Evolutionary conservation across 1,284 basidiomycete genomes (phyloP).

Genomic region (Melampsora occidentalis): DNA sequence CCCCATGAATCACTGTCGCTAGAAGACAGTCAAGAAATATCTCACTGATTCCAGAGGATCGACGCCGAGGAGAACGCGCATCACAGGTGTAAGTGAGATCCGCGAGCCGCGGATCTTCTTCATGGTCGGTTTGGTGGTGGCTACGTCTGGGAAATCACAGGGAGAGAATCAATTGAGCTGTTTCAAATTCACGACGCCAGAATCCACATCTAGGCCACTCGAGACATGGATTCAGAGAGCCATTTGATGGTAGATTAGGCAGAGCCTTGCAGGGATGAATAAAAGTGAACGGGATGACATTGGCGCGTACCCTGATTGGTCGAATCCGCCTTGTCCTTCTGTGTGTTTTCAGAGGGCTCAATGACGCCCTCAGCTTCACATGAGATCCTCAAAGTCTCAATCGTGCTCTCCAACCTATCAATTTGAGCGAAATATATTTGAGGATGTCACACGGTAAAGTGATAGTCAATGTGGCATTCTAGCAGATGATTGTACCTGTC

Average conservation of each 20-base stretch:
- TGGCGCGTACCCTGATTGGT: neutral
- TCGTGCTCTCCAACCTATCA: constrained; percentile 12
- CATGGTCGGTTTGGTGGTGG: neutral
- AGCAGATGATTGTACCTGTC: constrained; percentile 64
- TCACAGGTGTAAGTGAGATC: constrained; percentile 19
- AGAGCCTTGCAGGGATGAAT: too few species aligned
- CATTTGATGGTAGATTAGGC: too few species aligned
- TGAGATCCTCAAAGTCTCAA: neutral
- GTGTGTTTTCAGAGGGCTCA: neutral
- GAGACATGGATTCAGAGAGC: too few species aligned
- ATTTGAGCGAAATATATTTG: neutral
- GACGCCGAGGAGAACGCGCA: constrained; percentile 32
- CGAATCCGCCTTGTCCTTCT: neutral
- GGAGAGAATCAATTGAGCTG: too few species aligned
- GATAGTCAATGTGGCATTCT: neutral
- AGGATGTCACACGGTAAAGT: too few species aligned
- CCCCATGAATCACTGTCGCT: neutral
- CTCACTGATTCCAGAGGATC: constrained; percentile 27
- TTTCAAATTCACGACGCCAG: too few species aligned
- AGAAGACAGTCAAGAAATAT: neutral
- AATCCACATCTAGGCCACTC: too few species aligned
- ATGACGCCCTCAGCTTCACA: constrained; percentile 1
- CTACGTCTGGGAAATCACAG: neutral
- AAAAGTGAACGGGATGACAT: too few species aligned
- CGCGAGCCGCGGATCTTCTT: constrained; percentile 3